Evolutionary conservation across 345 rosid genomes (phyloP).

Genomic region (Eucalyptus guilfoylei): DNA sequence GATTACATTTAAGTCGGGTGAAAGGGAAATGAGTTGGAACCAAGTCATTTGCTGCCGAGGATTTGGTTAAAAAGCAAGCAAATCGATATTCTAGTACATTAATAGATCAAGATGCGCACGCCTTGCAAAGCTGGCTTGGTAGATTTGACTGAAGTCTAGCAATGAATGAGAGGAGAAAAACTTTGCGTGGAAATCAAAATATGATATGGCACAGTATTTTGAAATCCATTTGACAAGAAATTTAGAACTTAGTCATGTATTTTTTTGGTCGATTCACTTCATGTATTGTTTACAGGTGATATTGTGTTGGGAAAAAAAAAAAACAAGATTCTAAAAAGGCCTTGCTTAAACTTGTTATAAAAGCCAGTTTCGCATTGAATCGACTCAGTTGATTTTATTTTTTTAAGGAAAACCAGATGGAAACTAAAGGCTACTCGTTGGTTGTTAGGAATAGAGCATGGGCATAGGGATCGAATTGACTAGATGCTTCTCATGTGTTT

Average conservation of each 20-base stretch:
- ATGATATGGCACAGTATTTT: neutral
- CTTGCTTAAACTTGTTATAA: neutral
- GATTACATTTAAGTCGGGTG: neutral
- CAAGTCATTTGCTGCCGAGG: neutral
- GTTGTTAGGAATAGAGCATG: neutral
- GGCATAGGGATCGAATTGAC: neutral
- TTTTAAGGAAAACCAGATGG: fast-evolving
- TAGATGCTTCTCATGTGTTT: neutral
- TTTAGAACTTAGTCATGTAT: neutral
- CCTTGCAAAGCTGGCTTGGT: neutral
- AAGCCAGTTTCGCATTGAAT: neutral
- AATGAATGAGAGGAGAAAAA: fast-evolving
- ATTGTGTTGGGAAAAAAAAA: neutral
- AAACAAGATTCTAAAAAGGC: fast-evolving
- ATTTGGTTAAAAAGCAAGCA: neutral
- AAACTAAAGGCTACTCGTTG: neutral
- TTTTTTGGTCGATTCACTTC: neutral
- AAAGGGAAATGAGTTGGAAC: neutral
- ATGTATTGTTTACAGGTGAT: neutral
- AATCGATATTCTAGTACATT: neutral
- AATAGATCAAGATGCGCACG: neutral
- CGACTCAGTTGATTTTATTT: fast-evolving
- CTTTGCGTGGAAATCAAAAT: neutral
- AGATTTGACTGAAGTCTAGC: neutral
- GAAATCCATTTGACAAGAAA: neutral